phyloP scores from a whole-genome alignment of 257 asterid genomes.

The Thymus quinquecostatus region DNA sequence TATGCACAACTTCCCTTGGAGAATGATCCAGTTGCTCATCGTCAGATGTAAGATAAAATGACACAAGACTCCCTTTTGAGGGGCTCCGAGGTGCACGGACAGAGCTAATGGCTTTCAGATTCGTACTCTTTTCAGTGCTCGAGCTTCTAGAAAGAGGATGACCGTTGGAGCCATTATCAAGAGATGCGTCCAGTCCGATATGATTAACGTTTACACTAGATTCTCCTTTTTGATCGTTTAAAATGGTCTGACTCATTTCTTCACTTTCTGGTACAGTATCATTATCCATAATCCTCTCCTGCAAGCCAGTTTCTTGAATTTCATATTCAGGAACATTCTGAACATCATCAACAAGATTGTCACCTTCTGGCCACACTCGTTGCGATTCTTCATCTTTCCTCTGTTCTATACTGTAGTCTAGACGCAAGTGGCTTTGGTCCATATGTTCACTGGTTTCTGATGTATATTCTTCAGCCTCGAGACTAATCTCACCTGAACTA shows the following conservation, averaged over 20 bases:
- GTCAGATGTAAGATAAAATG: conserved; percentile 44
- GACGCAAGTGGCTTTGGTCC: conserved; percentile 25
- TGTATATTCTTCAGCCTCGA: conserved; percentile 24
- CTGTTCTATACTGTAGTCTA: conserved; percentile 22
- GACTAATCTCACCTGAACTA: conserved; percentile 49
- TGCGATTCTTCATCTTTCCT: conserved; percentile 28
- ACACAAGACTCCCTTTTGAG: conserved; percentile 36
- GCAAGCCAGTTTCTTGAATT: conserved; percentile 29
- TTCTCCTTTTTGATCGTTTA: conserved; percentile 32
- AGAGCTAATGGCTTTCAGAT: conserved; percentile 23
- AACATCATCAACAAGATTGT: conserved; percentile 14
- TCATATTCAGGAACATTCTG: conserved; percentile 33
- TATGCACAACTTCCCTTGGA: conserved; percentile 31
- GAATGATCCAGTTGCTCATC: conserved; percentile 41
- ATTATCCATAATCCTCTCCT: conserved; percentile 32
- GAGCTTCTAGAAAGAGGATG: conserved; percentile 12
- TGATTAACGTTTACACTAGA: conserved; percentile 27
- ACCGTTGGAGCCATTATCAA: conserved; percentile 31
- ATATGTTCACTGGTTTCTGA: conserved; percentile 28
- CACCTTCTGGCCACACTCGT: conserved; percentile 30
- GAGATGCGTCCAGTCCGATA: conserved; percentile 25
- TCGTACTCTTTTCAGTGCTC: conserved; percentile 24
- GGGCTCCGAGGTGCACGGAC: conserved; percentile 36
- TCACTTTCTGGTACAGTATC: conserved; percentile 28
- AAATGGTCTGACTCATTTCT: conserved; percentile 30